Conservation (phyloP, 2,329 filamentous ascomycete species). For the Colletotrichum caudatum region DNA sequence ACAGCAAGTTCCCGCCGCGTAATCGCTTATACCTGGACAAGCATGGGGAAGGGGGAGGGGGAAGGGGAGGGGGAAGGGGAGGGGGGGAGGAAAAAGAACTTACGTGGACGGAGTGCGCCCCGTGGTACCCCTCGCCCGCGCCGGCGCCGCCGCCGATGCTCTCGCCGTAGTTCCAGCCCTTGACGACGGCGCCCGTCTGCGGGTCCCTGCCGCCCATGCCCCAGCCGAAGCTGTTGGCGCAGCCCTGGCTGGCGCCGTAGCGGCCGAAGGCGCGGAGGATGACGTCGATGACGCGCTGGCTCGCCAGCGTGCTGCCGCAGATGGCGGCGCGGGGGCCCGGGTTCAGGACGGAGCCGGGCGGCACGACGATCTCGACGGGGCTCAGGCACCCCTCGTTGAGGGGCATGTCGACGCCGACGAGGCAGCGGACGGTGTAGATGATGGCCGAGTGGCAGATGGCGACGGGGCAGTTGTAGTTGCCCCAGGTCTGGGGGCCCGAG, state of each 20-base stretch:
- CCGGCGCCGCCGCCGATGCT: constrained; percentile 51
- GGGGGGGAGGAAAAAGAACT: not conserved
- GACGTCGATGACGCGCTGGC: constrained; percentile 51
- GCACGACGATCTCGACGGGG: constrained; percentile 51
- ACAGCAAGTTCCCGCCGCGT: too few species aligned
- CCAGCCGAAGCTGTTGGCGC: constrained; percentile 51
- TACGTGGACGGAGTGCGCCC: constrained; percentile 47
- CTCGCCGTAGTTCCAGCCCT: constrained; percentile 50
- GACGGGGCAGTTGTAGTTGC: constrained; percentile 53
- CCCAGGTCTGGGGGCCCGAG: constrained; percentile 51
- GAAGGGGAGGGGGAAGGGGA: too few species aligned
- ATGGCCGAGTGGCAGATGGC: constrained; percentile 54
- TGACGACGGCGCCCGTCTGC: constrained; percentile 42
- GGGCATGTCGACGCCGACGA: constrained; percentile 53
- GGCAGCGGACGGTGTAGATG: constrained; percentile 54
- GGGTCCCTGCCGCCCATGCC: constrained; percentile 50
- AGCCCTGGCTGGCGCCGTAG: constrained; percentile 48
- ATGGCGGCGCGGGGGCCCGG: constrained; percentile 51
- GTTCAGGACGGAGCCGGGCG: constrained; percentile 50
- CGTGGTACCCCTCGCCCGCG: constrained; percentile 48
- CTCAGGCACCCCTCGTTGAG: constrained; percentile 55
- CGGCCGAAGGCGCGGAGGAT: constrained; percentile 49
- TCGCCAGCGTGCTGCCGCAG: constrained; percentile 70
- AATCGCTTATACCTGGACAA: too few species aligned
- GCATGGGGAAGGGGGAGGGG: too few species aligned